Base-by-base conservation (phyloP, 352 stramenopile genomes). In the Phytopythium helicoides region DNA sequence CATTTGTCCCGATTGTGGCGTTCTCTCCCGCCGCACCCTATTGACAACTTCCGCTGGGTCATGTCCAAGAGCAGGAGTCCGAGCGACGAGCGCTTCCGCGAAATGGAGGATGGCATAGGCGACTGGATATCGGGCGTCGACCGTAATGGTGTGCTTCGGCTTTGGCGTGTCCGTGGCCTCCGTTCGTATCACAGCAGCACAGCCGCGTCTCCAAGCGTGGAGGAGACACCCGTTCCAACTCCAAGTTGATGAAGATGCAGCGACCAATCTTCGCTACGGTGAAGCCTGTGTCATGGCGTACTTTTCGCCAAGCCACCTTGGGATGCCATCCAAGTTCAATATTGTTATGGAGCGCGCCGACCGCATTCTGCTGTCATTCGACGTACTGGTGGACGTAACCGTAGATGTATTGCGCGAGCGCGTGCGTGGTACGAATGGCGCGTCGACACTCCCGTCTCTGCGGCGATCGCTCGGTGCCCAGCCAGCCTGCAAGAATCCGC, bases 121-220 rank as follows among this genome's bases (percentile, higher is more conserved):
- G 81, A 93, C 38, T 93, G 83, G 80, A 65, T 93, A 38, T 91
- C 77, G 0, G 83, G 80, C 0, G 78, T 93, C 11, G 80, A 93
- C 54, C 56, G 55, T 4, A 65, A 62, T 26, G 83, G 83, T 3
- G 64, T 93, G 21, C 63, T 93, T 33, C 75, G 84, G 38, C 53
- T 93, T 14, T 93, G 81, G 71, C 77, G 78, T 23, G 40, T 93
- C 5, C 49, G 73, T 1, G 79, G 80, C 7, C 48, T 78, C 3
- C 34, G 39, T 11, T 25, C 7, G 6, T 25, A 25, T 8, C 23
- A 26, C 8, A 22, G 16, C 16, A n/a, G 10, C 41, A 31, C 79
- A 15, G 72, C 72, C 0, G 49, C 55, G 1, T 56, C 52, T 1
- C 56, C 75, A n/a, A 55, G 52, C 1, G 62, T 87, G 8, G 64